Percentiles rank a stretch among this genome's conserved stretches.
These are phyloP conservation scores for Goffeauzyma gilvescens DNA, from an alignment of 768 basidiomycete genomes.

Conservation along the genomic window DNA sequence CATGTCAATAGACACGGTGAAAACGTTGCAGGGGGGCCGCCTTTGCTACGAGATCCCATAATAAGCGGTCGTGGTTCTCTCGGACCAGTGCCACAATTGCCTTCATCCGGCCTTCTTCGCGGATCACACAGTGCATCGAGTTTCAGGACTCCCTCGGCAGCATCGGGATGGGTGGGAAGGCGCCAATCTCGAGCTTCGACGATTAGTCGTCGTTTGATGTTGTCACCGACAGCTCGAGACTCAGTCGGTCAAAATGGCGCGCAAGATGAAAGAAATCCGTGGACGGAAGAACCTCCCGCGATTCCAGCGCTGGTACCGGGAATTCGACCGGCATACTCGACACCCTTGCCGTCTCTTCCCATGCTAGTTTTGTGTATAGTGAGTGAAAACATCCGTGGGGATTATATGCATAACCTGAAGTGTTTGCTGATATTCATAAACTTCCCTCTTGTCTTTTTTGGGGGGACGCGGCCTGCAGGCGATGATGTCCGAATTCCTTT, in stretches of 20 bases:
- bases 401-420: background rate
- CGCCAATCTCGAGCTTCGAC: background rate
- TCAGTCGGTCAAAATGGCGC: background rate
- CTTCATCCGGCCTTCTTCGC: background rate
- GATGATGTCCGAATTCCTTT: slow-evolving; percentile 85
- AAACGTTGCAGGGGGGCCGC: background rate
- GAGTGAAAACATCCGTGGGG: slow-evolving; percentile 27
- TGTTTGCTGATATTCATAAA: slow-evolving; percentile 6
- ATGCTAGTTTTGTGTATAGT: slow-evolving; percentile 88
- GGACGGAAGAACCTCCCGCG: slow-evolving; percentile 1
- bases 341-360: slow-evolving; percentile 64
- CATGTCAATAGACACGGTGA: background rate
- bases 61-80: no score
- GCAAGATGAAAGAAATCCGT: background rate
- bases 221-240: background rate
- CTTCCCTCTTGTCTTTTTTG: background rate
- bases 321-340: slow-evolving; percentile 35
- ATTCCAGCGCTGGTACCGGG: slow-evolving; percentile 27
- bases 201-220: background rate
- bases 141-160: background rate
- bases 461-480: slow-evolving; percentile 41
- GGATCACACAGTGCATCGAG: background rate
- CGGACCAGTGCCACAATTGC: background rate
- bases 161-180: background rate
- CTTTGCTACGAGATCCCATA: background rate